A percentile compares a stretch with the other conserved stretches of the same genome.
phyloP scores from a whole-genome alignment of 1,284 basidiomycete species.

The Melampsora americana region DNA sequence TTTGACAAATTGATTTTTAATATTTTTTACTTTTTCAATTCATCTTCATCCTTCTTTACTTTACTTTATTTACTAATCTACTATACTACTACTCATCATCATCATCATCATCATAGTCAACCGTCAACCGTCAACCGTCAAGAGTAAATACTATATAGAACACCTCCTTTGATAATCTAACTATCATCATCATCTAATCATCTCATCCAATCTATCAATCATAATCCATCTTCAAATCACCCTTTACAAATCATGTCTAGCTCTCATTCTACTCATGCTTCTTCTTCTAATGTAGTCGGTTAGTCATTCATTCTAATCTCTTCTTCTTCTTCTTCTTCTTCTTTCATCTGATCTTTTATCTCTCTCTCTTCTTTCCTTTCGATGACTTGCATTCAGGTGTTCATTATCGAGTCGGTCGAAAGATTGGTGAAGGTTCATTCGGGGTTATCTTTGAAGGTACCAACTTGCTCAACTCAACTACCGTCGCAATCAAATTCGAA shows the following conservation, averaged over 20 bases:
- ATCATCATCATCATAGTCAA: too few species aligned
- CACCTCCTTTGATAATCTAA: too few species aligned
- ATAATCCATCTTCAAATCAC: neutral
- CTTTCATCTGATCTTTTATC: neutral
- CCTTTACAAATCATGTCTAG: constrained; percentile 48
- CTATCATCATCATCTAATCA: too few species aligned
- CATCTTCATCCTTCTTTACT: too few species aligned
- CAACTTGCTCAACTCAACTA: constrained; percentile 89
- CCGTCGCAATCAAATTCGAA: constrained; percentile 98
- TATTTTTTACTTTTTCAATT: too few species aligned
- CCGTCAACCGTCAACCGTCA: too few species aligned
- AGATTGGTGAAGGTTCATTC: constrained; percentile 63
- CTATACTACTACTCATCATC: too few species aligned
- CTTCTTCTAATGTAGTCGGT: constrained; percentile 54
- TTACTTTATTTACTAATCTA: too few species aligned
- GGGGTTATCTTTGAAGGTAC: constrained; percentile 63
- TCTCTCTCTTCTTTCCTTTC: neutral
- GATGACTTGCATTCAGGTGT: constrained; percentile 57
- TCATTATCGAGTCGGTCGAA: constrained; percentile 80
- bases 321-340: neutral
- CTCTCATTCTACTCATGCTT: constrained; percentile 50
- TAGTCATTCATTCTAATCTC: neutral
- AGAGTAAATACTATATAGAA: too few species aligned
- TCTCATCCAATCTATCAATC: too few species aligned
- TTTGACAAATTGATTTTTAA: too few species aligned